Evolutionary conservation across 768 basidiomycete species (phyloP).

Genomic region (Aureoboletus auriporus): DNA sequence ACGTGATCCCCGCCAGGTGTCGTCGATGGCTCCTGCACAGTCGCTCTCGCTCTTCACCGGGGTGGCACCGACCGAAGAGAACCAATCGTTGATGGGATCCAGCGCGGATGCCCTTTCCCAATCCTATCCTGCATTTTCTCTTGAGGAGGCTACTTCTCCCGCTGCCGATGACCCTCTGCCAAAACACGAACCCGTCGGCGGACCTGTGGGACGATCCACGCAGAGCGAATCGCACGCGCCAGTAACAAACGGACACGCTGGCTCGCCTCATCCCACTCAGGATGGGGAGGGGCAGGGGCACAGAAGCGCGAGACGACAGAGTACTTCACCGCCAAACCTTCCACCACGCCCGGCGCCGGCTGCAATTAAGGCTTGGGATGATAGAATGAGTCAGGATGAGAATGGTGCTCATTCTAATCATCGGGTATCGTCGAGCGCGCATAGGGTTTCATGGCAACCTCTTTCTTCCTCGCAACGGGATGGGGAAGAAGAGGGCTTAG

Average conservation of each 20-base stretch:
- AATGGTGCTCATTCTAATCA: conserved; percentile 28
- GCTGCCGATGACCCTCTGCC: conserved; percentile 34
- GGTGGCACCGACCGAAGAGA: conserved; percentile 15
- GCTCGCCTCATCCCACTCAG: conserved; percentile 3
- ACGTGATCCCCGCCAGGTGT: conserved; percentile 26
- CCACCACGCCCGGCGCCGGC: conserved; percentile 42
- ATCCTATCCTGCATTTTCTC: conserved; percentile 19
- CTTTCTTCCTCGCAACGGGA: conserved; percentile 30
- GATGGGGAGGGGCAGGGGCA: conserved; percentile 11
- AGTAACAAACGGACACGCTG: conserved; percentile 12
- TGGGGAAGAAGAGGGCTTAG: conserved; percentile 25
- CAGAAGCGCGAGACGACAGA: conserved; percentile 26
- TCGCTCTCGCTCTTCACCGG: conserved; percentile 7
- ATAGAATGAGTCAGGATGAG: conserved; percentile 31
- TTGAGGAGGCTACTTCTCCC: conserved; percentile 19
- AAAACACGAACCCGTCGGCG: conserved; percentile 31
- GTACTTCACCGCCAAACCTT: conserved; percentile 36
- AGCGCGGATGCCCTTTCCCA: conserved; percentile 35
- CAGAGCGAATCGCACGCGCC: conserved; percentile 19
- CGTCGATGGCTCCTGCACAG: conserved; percentile 4
- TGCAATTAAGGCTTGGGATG: conserved; percentile 34
- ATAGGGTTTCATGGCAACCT: conserved; percentile 31
- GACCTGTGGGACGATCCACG: neutral
- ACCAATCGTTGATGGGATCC: conserved; percentile 35
- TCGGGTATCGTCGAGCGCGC: conserved; percentile 29